Base-by-base conservation (phyloP, 371 early-diverging fungal species). In the Saksenaea vasiformis region DNA sequence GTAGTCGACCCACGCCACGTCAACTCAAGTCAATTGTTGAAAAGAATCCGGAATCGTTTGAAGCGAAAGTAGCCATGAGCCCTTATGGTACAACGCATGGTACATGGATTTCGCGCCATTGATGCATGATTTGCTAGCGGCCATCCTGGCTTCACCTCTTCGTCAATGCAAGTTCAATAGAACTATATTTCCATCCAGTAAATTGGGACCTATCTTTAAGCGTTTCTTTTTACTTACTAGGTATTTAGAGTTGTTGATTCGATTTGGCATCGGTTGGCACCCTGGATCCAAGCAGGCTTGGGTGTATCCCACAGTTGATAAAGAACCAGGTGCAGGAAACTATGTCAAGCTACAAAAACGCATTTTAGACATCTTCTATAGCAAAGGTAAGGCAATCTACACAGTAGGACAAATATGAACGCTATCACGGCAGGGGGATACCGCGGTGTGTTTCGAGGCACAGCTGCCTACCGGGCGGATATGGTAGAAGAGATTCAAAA, bases 121-220 rank as follows among this genome's bases (percentile, higher is more conserved):
- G 10, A 47, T 4, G 3, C 11, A 22, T 47, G 0, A 3, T 43
- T 17, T 59, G 31, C 11, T 43, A 59, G 59, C 59, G 36, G 39
- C 39, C 41, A 59, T 59, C 22, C 35, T 59, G 39, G 59, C 59
- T 3, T 59, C 59, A 3, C 59, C 59, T 11, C 43, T 59, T 36
- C 41, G 59, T 2, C 36, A 24, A 27, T 59, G 59, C 44, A 59
- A 47, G 24, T 47, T 47, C 2, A 47, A 22, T 22, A 47, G 51
- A 47, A 22, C 22, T 22, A 22, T 47, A 22, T 47, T 47, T 22
- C 51, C 51, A 19, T 47, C 51, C 17, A 47, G 51, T 47, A 47
- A 47, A 22, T 39, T 39, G 39, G 11, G 11, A 39, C 11, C 3
- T 11, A 39, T 11, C 39, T 39, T 11, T 11, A n/a, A n/a, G n/a